Evolutionary conservation across 805 yeast species (phyloP), one percentile per base, ranked within the genome.

Genomic region (Vanderwaltozyma verrucispora): DNA sequence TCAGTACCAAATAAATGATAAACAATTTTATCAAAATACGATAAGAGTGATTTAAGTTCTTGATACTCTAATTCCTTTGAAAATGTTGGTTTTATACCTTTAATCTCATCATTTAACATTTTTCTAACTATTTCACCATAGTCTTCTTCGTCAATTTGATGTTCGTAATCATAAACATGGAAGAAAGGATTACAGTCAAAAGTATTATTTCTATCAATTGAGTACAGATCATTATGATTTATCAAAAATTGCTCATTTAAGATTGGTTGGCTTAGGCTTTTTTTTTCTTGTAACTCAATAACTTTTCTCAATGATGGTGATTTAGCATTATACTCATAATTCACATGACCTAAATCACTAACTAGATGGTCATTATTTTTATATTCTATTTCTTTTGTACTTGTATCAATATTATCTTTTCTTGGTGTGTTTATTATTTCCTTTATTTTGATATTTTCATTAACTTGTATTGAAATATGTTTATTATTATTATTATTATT

Each of bases 1-100:
- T 54, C 62, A 8, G 42, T 37, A 7, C 55, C 56, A 15, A 53
- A 49, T 7, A 51, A 12, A 31, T 46, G 46, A 40, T 53, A 46
- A 19, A 50, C 21, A n/a, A 50, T 16, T 28, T 45, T 41, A 37
- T 59, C 56, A 11, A 35, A 28, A 25, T 31, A 30, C 2, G 37
- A 37, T 1, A 50, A 31, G 12, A 35, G 19, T 10, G 35, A 28
- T 11, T 35, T 30, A 29, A 47, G 31, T 32, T 54, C 57, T 18
- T 45, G 39, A 30, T 42, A 47, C 31, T 57, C 58, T 21, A 54
- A 39, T 35, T 57, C 57, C 33, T 36, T 42, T 3, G 50, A 47
- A 35, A 54, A 56, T 2, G 33, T 35, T 12, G 50, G 49, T 25
- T 29, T 32, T n/a, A 25, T 37, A 5, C 38, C 38, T 15, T 40